Conservation (phyloP, 2,329 filamentous ascomycete genomes). For the Teratosphaeria epicoccoides region DNA sequence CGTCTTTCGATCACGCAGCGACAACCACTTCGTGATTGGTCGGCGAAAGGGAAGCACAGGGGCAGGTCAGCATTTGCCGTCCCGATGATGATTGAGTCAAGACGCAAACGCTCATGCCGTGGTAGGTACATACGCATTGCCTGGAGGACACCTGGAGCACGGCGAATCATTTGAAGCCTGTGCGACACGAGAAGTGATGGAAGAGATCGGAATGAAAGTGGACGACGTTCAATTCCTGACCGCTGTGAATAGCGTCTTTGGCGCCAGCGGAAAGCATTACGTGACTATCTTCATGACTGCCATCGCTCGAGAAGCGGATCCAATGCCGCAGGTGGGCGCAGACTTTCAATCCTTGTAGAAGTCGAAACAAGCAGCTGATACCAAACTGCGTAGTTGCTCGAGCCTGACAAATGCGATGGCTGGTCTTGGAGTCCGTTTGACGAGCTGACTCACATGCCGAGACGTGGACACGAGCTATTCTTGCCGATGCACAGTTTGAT, state of each 20-base stretch:
- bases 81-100: neutral
- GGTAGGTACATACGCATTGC: conserved; percentile 35
- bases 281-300: conserved; percentile 57
- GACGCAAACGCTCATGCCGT: neutral
- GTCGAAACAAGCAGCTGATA: neutral
- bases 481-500: conserved; percentile 39
- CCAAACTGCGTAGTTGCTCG: conserved; percentile 23
- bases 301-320: conserved; percentile 23
- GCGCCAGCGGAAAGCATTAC: conserved; percentile 55
- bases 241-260: conserved; percentile 58
- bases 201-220: conserved; percentile 58
- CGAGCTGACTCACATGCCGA: conserved; percentile 14
- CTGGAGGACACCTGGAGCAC: conserved; percentile 66
- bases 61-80: conserved; percentile 24
- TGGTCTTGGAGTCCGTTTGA: conserved; percentile 44
- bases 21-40: conserved; percentile 37
- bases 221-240: conserved; percentile 43
- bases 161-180: conserved; percentile 53
- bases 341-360: neutral
- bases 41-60: conserved; percentile 39
- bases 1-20: conserved; percentile 20
- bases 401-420: conserved; percentile 44
- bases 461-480: conserved; percentile 31
- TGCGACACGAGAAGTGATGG: conserved; percentile 54
- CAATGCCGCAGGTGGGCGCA: neutral